A percentile compares a stretch with the other conserved stretches of the same genome.
Evolutionary conservation across 2,329 filamentous ascomycete species (phyloP).

Genomic region (Pyrenophora tritici-repentis): DNA sequence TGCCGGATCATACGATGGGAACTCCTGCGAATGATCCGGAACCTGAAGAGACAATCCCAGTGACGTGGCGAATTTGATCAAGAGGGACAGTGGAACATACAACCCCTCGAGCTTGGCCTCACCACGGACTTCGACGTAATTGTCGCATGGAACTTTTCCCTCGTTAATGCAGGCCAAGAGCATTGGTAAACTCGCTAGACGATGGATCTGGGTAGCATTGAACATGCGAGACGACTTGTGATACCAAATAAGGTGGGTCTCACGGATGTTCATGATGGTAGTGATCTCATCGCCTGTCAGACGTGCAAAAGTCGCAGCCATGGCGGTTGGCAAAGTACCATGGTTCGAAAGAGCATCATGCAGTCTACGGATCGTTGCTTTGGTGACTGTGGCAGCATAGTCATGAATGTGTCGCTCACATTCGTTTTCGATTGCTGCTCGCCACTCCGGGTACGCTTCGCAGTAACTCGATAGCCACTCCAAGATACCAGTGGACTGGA

Average conservation of each 20-base stretch:
- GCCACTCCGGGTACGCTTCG: slow-evolving; percentile 16
- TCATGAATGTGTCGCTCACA: slow-evolving; percentile 1
- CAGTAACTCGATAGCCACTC: slow-evolving; percentile 16
- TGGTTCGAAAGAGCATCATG: slow-evolving; percentile 5
- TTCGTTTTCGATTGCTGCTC: slow-evolving; percentile 4
- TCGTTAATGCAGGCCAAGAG: slow-evolving; percentile 7
- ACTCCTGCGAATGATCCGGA: not conserved
- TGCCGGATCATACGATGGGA: slow-evolving; percentile 13
- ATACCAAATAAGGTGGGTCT: slow-evolving; percentile 11
- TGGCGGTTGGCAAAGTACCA: slow-evolving; percentile 6
- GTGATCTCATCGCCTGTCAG: not conserved
- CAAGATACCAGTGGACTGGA: slow-evolving; percentile 7
- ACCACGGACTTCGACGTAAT: slow-evolving; percentile 27
- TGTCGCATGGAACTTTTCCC: slow-evolving; percentile 11
- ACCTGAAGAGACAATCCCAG: slow-evolving; percentile 4
- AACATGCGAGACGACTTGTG: slow-evolving; percentile 26
- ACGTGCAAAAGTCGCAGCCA: slow-evolving; percentile 7
- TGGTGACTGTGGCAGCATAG: not conserved
- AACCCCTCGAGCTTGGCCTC: slow-evolving; percentile 20
- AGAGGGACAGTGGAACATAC: slow-evolving; percentile 16
- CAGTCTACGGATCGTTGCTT: slow-evolving; percentile 3
- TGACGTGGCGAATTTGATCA: slow-evolving; percentile 8
- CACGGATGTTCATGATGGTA: not conserved
- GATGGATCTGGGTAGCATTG: slow-evolving; percentile 25
- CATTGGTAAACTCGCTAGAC: slow-evolving; percentile 4